A percentile compares a stretch with the other conserved stretches of the same genome.
Evolutionary conservation across 2,329 filamentous ascomycete genomes (phyloP).

Genomic region (Cladosporium sp.): DNA sequence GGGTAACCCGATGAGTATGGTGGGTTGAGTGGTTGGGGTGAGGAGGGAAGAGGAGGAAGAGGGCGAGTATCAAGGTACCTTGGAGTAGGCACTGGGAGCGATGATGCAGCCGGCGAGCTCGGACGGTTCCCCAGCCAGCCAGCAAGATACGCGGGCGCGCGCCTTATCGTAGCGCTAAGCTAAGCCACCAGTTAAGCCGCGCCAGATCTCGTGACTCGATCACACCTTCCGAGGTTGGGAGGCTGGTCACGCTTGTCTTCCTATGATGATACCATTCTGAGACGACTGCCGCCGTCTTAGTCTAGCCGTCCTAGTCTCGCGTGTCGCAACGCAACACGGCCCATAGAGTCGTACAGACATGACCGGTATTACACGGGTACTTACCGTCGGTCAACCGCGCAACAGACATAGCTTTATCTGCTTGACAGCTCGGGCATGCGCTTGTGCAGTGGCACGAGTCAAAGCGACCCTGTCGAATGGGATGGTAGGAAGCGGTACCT

Average conservation of each 20-base stretch:
- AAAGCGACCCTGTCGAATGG: no score
- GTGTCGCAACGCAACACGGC: no score
- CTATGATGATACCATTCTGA: background rate
- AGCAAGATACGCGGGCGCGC: background rate
- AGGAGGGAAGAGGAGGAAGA: background rate
- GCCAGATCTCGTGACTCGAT: background rate
- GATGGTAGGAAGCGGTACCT: no score
- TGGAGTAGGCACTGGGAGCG: background rate
- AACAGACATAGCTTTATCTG: no score
- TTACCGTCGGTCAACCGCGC: no score
- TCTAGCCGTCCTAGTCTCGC: no score
- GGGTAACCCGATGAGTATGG: background rate
- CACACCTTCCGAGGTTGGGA: background rate
- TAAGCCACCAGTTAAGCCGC: background rate
- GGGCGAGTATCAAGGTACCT: background rate
- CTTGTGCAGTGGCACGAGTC: no score
- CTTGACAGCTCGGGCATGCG: no score
- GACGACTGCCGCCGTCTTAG: background rate
- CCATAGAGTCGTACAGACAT: no score
- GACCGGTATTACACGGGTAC: no score
- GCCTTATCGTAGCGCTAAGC: background rate
- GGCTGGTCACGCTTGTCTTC: background rate
- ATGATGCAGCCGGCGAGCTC: constrained; percentile 4
- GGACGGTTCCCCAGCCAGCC: constrained; percentile 8
- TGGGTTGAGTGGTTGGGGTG: constrained; percentile 3